phyloP scores from a whole-genome alignment of 2,329 filamentous ascomycete genomes.

The Exophiala sp. region DNA sequence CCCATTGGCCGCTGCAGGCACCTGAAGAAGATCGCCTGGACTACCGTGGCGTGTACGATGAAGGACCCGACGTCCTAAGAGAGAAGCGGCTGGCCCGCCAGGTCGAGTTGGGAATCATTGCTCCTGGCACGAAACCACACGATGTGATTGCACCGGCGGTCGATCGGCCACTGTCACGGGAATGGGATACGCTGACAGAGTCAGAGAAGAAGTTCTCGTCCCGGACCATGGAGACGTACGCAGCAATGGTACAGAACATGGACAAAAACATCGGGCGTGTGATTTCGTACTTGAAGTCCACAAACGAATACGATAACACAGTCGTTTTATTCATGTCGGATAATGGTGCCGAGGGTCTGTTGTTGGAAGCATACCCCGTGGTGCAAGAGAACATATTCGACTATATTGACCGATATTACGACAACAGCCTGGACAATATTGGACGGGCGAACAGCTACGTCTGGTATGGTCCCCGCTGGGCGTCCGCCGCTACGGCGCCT shows the following conservation, averaged over 20 bases:
- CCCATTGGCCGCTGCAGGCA: slow-evolving; percentile 59
- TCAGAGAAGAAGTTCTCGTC: slow-evolving; percentile 16
- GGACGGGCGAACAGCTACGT: slow-evolving; percentile 34
- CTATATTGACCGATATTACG: slow-evolving; percentile 35
- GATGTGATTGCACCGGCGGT: slow-evolving; percentile 34
- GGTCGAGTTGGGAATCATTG: slow-evolving; percentile 53
- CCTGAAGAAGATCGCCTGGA: slow-evolving; percentile 51
- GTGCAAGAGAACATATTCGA: slow-evolving; percentile 31
- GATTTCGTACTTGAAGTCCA: slow-evolving; percentile 31
- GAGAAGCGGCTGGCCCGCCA: slow-evolving; percentile 49
- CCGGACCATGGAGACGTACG: slow-evolving; percentile 35
- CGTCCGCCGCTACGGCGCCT: slow-evolving; percentile 30
- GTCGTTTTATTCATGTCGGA: slow-evolving; percentile 38
- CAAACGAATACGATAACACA: slow-evolving; percentile 35
- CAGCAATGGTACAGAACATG: slow-evolving; percentile 35
- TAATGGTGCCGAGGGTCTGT: slow-evolving; percentile 36
- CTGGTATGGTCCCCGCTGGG: slow-evolving; percentile 38
- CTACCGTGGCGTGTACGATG: slow-evolving; percentile 56
- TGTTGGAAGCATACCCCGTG: slow-evolving; percentile 32
- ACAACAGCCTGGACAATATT: slow-evolving; percentile 37
- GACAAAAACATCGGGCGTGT: slow-evolving; percentile 35
- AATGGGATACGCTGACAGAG: slow-evolving; percentile 14
- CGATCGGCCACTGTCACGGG: slow-evolving; percentile 10
- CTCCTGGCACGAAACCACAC: slow-evolving; percentile 43
- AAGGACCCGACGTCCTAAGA: slow-evolving; percentile 54